Evolutionary conservation across 2,329 filamentous ascomycete species (phyloP), one percentile per base, ranked within the genome.

Genomic region (Alternaria ventricosa): DNA sequence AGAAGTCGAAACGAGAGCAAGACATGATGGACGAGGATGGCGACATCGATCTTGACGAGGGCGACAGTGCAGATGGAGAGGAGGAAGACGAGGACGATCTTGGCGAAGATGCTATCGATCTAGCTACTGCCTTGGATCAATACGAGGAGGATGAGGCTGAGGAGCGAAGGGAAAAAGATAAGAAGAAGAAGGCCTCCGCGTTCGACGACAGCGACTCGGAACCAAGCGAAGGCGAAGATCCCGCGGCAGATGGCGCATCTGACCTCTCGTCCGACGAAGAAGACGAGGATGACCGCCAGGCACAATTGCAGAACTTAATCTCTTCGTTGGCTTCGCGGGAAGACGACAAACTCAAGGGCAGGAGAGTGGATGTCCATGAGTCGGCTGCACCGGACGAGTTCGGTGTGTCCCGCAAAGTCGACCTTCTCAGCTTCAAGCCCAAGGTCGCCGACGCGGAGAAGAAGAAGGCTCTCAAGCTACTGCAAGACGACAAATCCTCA

Each of bases 391-490:
- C 87, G 2, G 87, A 87, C 1, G 87, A 91, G 28, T 84, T 86
- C 73, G 83, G 86, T 10, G 78, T 87, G 33, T 88, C 89, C 63
- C 83, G 87, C 59, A 92, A 94, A 77, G 87, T 96, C 63, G 90
- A 89, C 36, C 83, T 96, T 18, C 87, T 90, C 63, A 93, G 96
- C 77, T 85, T 97, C 11, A 83, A 96, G 51, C 85, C 89, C 23
- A 88, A 89, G 12, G 85, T 93, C 51, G 90, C 89, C 63, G 92
- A 96, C 75, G 88, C 90, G 3, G 86, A 89, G 51, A 87, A 94
- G 73, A 94, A 92, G 76, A 93, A 90, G 73, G 90, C 92, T 0
- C 84, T 96, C 54, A 96, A 95, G 79, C 86, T 92, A 66, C 86
- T 94, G 75, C 87, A 84, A 66, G 89, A 88, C 74, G 88, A 90